phyloP scores from a whole-genome alignment of 495 filamentous ascomycete species.

The Rostrohypoxylon terebratum region DNA sequence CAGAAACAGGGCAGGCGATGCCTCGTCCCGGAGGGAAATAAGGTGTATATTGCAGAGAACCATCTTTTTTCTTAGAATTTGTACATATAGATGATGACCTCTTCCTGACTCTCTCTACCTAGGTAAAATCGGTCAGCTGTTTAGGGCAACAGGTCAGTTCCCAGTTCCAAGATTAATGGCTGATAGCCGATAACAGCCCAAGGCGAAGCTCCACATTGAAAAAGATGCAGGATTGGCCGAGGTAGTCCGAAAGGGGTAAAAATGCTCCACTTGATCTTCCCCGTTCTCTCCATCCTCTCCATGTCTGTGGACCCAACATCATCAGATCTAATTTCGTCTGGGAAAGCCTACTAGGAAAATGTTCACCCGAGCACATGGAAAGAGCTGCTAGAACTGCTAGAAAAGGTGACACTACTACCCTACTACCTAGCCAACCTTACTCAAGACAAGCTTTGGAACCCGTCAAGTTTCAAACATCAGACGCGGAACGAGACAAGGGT shows the following conservation, averaged over 20 bases:
- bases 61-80: constrained; percentile 48
- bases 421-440: background rate
- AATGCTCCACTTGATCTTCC: constrained; percentile 1
- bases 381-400: background rate
- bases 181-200: constrained; percentile 3
- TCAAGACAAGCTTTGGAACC: constrained; percentile 10
- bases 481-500: constrained; percentile 7
- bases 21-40: constrained; percentile 50
- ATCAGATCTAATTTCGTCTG: background rate
- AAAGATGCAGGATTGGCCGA: constrained; percentile 22
- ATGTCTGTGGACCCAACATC: constrained; percentile 6
- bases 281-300: background rate
- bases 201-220: background rate
- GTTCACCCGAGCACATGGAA: background rate
- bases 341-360: background rate
- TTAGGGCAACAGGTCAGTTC: background rate
- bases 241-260: constrained; percentile 36
- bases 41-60: constrained; percentile 62
- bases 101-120: background rate
- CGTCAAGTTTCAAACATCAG: constrained; percentile 12
- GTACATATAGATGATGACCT: background rate
- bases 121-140: background rate
- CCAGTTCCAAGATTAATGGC: background rate
- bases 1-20: constrained; percentile 53
- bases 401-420: background rate